These are phyloP conservation scores for Aulographum hederae DNA, from an alignment of 2,329 filamentous ascomycete species.

Conservation along the genomic window DNA sequence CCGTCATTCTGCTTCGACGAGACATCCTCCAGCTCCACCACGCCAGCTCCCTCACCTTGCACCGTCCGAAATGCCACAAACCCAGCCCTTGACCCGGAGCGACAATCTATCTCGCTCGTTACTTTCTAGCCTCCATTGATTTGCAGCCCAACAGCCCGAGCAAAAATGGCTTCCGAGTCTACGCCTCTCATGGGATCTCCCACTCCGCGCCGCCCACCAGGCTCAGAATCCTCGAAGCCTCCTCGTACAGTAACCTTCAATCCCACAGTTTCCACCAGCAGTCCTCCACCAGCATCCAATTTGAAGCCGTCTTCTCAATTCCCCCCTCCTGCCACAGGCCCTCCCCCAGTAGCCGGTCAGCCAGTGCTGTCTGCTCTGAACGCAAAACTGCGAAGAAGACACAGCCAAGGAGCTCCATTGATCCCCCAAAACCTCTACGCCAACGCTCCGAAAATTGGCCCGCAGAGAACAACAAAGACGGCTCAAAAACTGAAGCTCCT, in stretches of 20 bases:
- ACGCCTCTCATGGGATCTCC: background rate
- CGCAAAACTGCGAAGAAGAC: constrained; percentile 69
- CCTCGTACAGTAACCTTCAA: constrained; percentile 61
- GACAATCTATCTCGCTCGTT: too few relatives aligned
- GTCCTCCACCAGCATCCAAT: constrained; percentile 16
- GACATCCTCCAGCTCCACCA: too few relatives aligned
- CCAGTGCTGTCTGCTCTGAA: constrained; percentile 66
- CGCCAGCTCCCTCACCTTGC: too few relatives aligned
- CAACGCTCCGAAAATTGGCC: constrained; percentile 54
- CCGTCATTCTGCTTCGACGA: too few relatives aligned
- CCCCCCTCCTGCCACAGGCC: constrained; percentile 11
- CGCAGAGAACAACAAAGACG: constrained; percentile 86
- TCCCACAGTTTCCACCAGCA: constrained; percentile 33
- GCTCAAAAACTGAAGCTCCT: constrained; percentile 96
- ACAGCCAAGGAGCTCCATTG: constrained; percentile 53
- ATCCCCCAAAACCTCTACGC: background rate
- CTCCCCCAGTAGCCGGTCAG: constrained; percentile 10
- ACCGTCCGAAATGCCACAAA: too few relatives aligned
- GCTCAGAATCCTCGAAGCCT: constrained; percentile 14
- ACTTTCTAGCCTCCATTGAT: too few relatives aligned
- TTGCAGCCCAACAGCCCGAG: too few relatives aligned
- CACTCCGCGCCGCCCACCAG: background rate
- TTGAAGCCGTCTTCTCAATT: constrained; percentile 14
- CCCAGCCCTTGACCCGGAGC: too few relatives aligned
- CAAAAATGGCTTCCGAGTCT: too few relatives aligned